Evolutionary conservation across 441 rosid genomes (phyloP), one percentile per base, ranked within the genome.

Genomic region (Brassica balearica): DNA sequence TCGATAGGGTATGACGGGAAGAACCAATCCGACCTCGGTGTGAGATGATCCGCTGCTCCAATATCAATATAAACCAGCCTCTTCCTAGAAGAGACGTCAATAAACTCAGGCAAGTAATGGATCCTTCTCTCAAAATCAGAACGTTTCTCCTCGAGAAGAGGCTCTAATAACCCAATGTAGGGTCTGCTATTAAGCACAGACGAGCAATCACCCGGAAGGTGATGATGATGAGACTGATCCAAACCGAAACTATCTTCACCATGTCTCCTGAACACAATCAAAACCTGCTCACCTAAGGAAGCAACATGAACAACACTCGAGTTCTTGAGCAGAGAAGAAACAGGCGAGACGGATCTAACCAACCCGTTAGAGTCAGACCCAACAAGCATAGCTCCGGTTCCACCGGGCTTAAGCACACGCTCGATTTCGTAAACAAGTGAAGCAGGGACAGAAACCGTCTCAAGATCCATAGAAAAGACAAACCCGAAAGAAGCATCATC

Each of bases 371-470:
- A 81, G 79, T 82, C 87, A 34, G 82, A 82, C 20, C 81, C 81
- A 20, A 76, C 68, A 78, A 93, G 92, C 90, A 91, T 83, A 41
- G 93, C 96, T 19, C 95, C 95, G 1, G 83, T 76, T 56, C 95
- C 97, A 2, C 90, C 90, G 0, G 93, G 95, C 48, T 65, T 85
- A 66, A 90, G 87, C 20, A 91, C 82, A 2, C 95, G 93, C 85
- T 91, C 97, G 6, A 88, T 88, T 80, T 91, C 96, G 3, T 88
- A 88, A 76, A 90, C 90, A 5, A 93, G 87, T 2, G 87, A 77
- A 8, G 92, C 92, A 73, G 94, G 92, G 72, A 89, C 90, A 3
- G 90, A 76, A 43, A 87, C 86, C 23, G 78, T 56, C 19, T 88
- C 89, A 3, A 87, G 73, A 79, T 90, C 90, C 83, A 84, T 77